phyloP scores from a whole-genome alignment of 2,329 filamentous ascomycete genomes.

The Penicillium sp. region DNA sequence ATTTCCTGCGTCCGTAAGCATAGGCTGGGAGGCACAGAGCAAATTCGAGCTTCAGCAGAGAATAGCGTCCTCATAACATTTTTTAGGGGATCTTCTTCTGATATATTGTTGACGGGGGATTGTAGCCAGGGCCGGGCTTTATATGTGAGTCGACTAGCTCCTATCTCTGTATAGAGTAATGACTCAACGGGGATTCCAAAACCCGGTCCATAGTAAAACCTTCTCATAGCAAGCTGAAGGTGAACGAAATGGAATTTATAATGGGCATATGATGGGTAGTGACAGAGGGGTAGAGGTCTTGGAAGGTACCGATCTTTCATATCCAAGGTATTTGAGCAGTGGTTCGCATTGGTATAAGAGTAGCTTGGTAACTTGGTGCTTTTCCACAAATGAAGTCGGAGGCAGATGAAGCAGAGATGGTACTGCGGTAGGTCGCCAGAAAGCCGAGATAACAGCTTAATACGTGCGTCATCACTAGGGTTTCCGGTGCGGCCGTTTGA shows the following conservation, averaged over 20 bases:
- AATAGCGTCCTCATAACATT: neutral
- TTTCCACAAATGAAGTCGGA: too few species aligned
- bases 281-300: too few species aligned
- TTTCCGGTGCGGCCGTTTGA: too few species aligned
- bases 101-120: neutral
- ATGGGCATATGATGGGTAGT: too few species aligned
- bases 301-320: too few species aligned
- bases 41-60: neutral
- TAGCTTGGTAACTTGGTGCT: too few species aligned
- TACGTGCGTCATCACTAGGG: too few species aligned
- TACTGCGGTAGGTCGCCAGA: too few species aligned
- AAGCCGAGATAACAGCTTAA: too few species aligned
- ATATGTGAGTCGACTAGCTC: neutral
- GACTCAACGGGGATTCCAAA: neutral
- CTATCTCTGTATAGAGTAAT: neutral
- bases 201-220: neutral
- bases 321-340: too few species aligned
- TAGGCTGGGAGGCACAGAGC: neutral
- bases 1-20: neutral
- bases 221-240: neutral
- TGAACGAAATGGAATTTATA: neutral
- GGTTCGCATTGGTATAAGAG: too few species aligned
- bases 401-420: too few species aligned
- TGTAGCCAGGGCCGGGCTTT: neutral
- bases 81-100: neutral